Percentiles rank a stretch among this genome's conserved stretches.
Evolutionary conservation across 805 yeast species (phyloP).

Genomic region (Lachancea mirantina): DNA sequence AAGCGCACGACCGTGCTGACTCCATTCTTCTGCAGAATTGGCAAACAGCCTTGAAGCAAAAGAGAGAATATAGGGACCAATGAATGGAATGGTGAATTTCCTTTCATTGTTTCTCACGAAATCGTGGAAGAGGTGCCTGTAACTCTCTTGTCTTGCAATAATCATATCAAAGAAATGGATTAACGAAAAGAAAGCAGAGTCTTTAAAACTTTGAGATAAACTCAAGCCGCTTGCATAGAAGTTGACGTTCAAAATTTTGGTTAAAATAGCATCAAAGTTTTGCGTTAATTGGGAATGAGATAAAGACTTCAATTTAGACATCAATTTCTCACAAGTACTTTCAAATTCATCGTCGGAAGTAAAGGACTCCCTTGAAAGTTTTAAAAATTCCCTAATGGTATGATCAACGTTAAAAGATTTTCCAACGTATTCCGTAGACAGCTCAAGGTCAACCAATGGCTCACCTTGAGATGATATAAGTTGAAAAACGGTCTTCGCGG

Average conservation of each 20-base stretch:
- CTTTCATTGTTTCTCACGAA: slow-evolving; percentile 29
- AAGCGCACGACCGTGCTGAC: slow-evolving; percentile 52
- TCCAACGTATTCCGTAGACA: slow-evolving; percentile 63
- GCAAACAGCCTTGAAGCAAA: slow-evolving; percentile 42
- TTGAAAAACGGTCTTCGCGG: slow-evolving; percentile 36
- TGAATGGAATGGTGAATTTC: slow-evolving; percentile 35
- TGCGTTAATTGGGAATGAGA: slow-evolving; percentile 50
- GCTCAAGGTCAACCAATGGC: slow-evolving; percentile 41
- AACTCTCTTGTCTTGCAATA: slow-evolving; percentile 59
- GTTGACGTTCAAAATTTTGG: slow-evolving; percentile 34
- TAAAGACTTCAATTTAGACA: slow-evolving; percentile 46
- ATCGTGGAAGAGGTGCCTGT: slow-evolving; percentile 48
- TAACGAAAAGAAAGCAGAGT: slow-evolving; percentile 45
- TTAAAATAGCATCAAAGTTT: slow-evolving; percentile 52
- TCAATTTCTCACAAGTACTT: slow-evolving; percentile 39
- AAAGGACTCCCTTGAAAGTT: slow-evolving; percentile 23
- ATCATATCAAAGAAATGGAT: slow-evolving; percentile 56
- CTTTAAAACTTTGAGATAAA: slow-evolving; percentile 20
- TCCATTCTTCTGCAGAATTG: slow-evolving; percentile 51
- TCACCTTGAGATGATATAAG: slow-evolving; percentile 39
- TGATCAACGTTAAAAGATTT: slow-evolving; percentile 52
- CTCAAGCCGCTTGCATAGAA: slow-evolving; percentile 18
- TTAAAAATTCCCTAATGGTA: slow-evolving; percentile 33
- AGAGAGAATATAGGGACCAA: slow-evolving; percentile 46
- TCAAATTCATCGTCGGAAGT: slow-evolving; percentile 32